Conservation (phyloP, 2,329 filamentous ascomycete species). For the Phaeoacremonium minimum region DNA sequence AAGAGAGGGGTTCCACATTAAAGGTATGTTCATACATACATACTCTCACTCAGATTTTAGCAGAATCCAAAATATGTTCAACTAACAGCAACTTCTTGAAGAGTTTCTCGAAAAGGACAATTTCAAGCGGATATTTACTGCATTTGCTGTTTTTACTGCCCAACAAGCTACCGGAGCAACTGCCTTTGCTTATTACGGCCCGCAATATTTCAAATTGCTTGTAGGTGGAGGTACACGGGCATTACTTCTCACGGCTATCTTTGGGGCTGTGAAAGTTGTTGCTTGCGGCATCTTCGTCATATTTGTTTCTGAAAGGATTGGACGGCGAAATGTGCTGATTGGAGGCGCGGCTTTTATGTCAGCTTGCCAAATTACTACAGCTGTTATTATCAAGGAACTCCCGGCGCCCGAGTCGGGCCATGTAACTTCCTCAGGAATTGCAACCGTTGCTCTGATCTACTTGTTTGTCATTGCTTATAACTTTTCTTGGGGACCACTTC, state of each 20-base stretch:
- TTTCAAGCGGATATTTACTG: conserved; percentile 34
- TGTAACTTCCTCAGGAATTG: conserved; percentile 36
- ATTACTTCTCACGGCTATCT: conserved; percentile 46
- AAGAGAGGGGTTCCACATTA: conserved; percentile 34
- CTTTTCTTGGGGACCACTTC: conserved; percentile 43
- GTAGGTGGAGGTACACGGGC: conserved; percentile 38
- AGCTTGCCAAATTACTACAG: conserved; percentile 37
- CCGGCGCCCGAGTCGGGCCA: conserved; percentile 20
- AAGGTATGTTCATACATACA: conserved; percentile 10
- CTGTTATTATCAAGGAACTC: conserved; percentile 35
- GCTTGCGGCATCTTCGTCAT: conserved; percentile 46
- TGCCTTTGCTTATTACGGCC: conserved; percentile 49
- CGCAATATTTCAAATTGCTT: conserved; percentile 49
- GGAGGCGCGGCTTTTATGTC: conserved; percentile 38
- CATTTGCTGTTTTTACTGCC: conserved; percentile 41
- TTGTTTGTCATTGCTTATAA: conserved; percentile 49
- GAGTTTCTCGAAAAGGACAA: conserved; percentile 43
- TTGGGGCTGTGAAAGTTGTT: conserved; percentile 47
- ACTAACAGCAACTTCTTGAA: conserved; percentile 5
- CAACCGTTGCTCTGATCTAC: conserved; percentile 50
- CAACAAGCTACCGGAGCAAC: conserved; percentile 51
- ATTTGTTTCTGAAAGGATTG: conserved; percentile 45
- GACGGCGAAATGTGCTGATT: conserved; percentile 34
- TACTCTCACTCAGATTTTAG: neutral
- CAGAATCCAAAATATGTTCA: too few relatives aligned